Percentiles rank a stretch among this genome's conserved stretches.
Evolutionary conservation across 352 stramenopile species (phyloP).

Genomic region (Globisporangium cystogenes): DNA sequence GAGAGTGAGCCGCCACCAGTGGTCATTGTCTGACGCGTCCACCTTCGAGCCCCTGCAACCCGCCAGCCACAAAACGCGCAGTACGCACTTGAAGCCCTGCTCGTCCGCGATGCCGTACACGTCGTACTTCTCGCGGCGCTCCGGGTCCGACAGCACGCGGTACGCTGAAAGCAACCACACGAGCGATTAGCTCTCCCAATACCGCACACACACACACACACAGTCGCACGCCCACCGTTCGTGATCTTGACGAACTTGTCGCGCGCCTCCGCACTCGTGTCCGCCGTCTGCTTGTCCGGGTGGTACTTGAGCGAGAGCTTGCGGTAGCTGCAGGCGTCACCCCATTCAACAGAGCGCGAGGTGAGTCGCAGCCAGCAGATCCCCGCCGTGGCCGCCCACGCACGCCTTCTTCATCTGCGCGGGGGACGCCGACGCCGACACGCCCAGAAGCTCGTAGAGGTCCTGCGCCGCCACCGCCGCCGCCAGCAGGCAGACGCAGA

Average conservation of each 20-base stretch:
- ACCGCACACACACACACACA: not conserved
- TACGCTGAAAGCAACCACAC: slow-evolving; percentile 34
- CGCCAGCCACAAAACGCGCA: no score
- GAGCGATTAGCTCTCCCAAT: not conserved
- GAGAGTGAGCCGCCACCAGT: no score
- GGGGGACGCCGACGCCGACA: slow-evolving; percentile 37
- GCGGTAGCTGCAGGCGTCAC: slow-evolving; percentile 54
- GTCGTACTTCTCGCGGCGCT: slow-evolving; percentile 73
- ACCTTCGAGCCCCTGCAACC: no score
- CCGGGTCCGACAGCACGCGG: slow-evolving; percentile 68
- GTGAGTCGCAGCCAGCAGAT: not conserved
- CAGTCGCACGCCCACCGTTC: slow-evolving; percentile 34
- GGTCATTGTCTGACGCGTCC: no score
- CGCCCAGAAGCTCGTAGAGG: slow-evolving; percentile 65
- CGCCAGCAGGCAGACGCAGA: slow-evolving; percentile 39
- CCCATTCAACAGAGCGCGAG: not conserved
- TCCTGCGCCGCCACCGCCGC: slow-evolving; percentile 39
- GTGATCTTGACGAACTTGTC: slow-evolving; percentile 75
- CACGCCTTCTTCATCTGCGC: slow-evolving; percentile 73
- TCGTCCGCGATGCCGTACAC: slow-evolving; percentile 76
- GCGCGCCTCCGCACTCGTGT: slow-evolving; percentile 51
- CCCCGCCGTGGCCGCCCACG: slow-evolving; percentile 3
- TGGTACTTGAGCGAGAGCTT: slow-evolving; percentile 94
- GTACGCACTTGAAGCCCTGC: slow-evolving; percentile 59
- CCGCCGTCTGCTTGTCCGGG: slow-evolving; percentile 89